Evolutionary conservation across 345 rosid genomes (phyloP), one percentile per base, ranked within the genome.

Genomic region (Ricinus communis): DNA sequence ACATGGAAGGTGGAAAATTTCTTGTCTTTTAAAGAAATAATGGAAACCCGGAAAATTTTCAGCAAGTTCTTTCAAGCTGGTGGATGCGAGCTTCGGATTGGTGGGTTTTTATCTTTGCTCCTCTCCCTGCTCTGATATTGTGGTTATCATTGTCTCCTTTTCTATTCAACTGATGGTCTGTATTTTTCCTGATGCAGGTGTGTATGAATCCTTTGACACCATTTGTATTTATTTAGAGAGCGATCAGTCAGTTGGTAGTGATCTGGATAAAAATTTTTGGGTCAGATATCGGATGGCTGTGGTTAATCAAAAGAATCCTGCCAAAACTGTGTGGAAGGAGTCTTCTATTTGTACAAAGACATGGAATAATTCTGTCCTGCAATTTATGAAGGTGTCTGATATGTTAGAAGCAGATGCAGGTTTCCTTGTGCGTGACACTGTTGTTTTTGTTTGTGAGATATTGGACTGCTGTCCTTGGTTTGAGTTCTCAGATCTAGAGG

Each of bases 1-100:
- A 90, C 96, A 4, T 96, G 99, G 99, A 96, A 88, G 84, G 99
- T 96, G 84, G 99, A 96, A 77, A 96, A 96, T 85, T 93, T 96
- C 75, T 76, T 90, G 84, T 89, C 97, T 73, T 96, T 96, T 83
- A 96, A 93, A 72, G 98, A 96, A 72, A 96, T 96, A 73, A 96
- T 96, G 98, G 99, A 96, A 86, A 96, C 93, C 43, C 85, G 99
- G 72, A 96, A 96, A 78, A 93, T 96, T 66, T 96, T 96, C 84
- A 96, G 99, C 93, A 91, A 89, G 72, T 96, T 96, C 82, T 96
- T 96, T 76, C 95, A 93, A 87, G 98, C 97, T 74, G 99, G 98
- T 59, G 98, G 98, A 77, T 96, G 99, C 66, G 98, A 96, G 87
- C 99, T 96, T 73, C 96, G 99, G 64, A 96, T 96, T 79, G 95